phyloP scores from a whole-genome alignment of 73 alveolate genomes.

The Tetrahymena malaccensis region DNA sequence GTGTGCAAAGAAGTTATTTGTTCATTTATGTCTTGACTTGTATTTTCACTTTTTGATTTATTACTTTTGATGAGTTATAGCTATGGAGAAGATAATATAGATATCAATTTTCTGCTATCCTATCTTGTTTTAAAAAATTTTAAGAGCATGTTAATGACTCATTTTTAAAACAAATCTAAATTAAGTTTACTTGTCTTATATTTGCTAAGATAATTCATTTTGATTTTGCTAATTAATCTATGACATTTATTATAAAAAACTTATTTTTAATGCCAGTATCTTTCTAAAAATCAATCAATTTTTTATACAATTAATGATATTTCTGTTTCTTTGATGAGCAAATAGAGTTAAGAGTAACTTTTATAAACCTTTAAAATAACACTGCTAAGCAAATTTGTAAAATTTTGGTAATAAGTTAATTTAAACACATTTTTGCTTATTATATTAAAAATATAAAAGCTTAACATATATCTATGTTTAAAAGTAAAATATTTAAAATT shows the following conservation, averaged over 20 bases:
- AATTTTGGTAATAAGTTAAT: neutral
- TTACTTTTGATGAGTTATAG: neutral
- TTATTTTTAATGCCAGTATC: neutral
- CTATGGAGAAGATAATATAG: neutral
- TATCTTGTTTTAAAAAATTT: neutral
- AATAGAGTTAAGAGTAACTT: neutral
- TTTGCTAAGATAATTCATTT: neutral
- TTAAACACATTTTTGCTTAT: neutral
- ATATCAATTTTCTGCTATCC: neutral
- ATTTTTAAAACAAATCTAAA: too few species aligned
- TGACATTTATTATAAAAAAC: neutral
- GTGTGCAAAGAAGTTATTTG: neutral
- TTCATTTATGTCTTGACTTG: neutral
- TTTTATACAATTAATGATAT: neutral
- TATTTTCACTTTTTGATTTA: neutral
- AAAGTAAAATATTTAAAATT: too few species aligned
- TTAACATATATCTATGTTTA: too few species aligned
- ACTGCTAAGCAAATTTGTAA: neutral
- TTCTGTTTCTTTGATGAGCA: neutral
- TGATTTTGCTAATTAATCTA: too few species aligned
- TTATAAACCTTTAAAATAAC: neutral
- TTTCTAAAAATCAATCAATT: neutral
- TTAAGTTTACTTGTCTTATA: neutral
- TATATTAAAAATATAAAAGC: neutral
- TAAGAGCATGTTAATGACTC: too few species aligned